A percentile compares a stretch with the other conserved stretches of the same genome.
Evolutionary conservation across 1,139 yeast genomes (phyloP).

Genomic region (Pichia sp.): DNA sequence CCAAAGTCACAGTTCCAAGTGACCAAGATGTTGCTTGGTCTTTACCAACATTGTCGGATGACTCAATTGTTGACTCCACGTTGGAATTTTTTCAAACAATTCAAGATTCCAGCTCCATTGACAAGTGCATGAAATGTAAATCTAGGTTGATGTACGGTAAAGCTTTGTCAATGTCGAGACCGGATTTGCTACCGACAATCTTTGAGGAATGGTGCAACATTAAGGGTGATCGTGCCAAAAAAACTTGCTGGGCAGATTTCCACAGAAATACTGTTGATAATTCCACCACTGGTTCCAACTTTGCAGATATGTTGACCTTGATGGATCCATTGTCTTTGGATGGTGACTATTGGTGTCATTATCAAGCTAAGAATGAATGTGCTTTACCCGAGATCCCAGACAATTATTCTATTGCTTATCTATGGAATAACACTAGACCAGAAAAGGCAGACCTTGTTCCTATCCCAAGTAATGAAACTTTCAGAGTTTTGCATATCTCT

Average conservation of each 20-base stretch:
- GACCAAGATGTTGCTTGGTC: slow-evolving; percentile 7
- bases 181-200: slow-evolving; percentile 37
- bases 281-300: slow-evolving; percentile 35
- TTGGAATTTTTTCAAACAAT: slow-evolving; percentile 9
- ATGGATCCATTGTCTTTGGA: slow-evolving; percentile 44
- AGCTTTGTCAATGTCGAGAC: slow-evolving; percentile 32
- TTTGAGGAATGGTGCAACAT: slow-evolving; percentile 38
- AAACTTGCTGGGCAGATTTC: slow-evolving; percentile 28
- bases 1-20: slow-evolving; percentile 1
- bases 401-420: slow-evolving; percentile 23
- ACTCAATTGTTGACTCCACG: slow-evolving; percentile 2
- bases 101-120: slow-evolving; percentile 13
- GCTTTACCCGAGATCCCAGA: slow-evolving; percentile 37
- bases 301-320: slow-evolving; percentile 38
- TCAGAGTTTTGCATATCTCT: slow-evolving; percentile 59
- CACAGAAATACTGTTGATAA: slow-evolving; percentile 30
- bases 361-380: slow-evolving; percentile 34
- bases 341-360: slow-evolving; percentile 49
- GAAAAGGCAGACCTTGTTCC: slow-evolving; percentile 31
- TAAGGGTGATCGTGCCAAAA: slow-evolving; percentile 21
- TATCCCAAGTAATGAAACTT: slow-evolving; percentile 33
- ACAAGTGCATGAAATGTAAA: slow-evolving; percentile 34
- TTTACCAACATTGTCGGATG: slow-evolving; percentile 3
- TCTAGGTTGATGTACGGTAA: slow-evolving; percentile 37
- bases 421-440: slow-evolving; percentile 36